Percentiles rank a stretch among this genome's conserved stretches.
Evolutionary conservation across 108 stramenopile genomes (phyloP).

Genomic region (Skeletonema grethae): DNA sequence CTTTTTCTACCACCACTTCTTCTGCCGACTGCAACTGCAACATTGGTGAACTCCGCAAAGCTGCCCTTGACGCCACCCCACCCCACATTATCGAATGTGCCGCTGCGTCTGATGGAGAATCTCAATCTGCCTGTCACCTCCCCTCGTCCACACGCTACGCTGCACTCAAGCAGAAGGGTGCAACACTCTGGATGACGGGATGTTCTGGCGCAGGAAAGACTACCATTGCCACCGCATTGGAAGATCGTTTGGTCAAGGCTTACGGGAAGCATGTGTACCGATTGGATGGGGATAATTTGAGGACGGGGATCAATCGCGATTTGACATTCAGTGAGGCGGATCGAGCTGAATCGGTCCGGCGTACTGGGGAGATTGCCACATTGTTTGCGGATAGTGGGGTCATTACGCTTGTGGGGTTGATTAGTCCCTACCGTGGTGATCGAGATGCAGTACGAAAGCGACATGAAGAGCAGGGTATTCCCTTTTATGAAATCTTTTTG

Average conservation of each 20-base stretch:
- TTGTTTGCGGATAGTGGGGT: constrained; percentile 95
- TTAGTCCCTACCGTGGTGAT: constrained; percentile 93
- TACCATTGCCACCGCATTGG: constrained; percentile 96
- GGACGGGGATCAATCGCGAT: constrained; percentile 95
- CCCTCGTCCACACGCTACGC: constrained; percentile 84
- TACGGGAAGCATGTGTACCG: constrained; percentile 97
- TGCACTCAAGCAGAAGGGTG: constrained; percentile 94
- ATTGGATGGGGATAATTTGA: constrained; percentile 96
- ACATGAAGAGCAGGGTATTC: constrained; percentile 96
- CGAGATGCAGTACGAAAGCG: constrained; percentile 92
- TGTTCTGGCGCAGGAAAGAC: constrained; percentile 95
- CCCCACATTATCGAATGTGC: constrained; percentile 98
- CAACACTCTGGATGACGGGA: constrained; percentile 99
- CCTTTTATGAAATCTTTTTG: constrained; percentile 98
- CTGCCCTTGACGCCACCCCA: constrained; percentile 82
- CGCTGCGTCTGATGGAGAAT: constrained; percentile 85
- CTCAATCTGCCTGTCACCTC: constrained; percentile 94
- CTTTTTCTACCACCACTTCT: constrained; percentile 13
- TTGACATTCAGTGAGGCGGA: constrained; percentile 93
- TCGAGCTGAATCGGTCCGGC: constrained; percentile 94
- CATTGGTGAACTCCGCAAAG: constrained; percentile 76
- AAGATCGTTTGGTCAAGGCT: constrained; percentile 91
- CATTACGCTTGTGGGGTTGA: constrained; percentile 95
- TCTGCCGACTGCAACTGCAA: constrained; percentile 43
- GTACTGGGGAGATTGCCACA: constrained; percentile 96